These are phyloP conservation scores for Penicillium sp. DNA, from an alignment of 2,329 filamentous ascomycete species.

Conservation along the genomic window DNA sequence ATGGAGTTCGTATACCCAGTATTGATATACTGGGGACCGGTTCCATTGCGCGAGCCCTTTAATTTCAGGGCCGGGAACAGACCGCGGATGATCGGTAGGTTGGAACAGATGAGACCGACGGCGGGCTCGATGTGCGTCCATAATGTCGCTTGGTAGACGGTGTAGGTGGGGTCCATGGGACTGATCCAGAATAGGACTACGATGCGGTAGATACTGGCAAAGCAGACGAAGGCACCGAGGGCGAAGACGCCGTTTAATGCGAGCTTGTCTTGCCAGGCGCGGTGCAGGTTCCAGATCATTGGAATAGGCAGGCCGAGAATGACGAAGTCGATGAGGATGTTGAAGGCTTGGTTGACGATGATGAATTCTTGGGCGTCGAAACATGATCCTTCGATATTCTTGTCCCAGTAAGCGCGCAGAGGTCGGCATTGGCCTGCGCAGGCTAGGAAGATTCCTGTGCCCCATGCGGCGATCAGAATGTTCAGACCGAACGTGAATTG, in stretches of 20 bases:
- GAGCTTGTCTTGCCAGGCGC: conserved; percentile 38
- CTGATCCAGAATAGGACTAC: conserved; percentile 37
- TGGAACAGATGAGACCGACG: conserved; percentile 37
- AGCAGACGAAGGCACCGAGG: conserved; percentile 35
- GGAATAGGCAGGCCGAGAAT: conserved; percentile 34
- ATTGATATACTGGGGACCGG: conserved; percentile 27
- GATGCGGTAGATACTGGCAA: conserved; percentile 39
- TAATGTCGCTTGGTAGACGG: conserved; percentile 35
- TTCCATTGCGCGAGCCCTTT: conserved; percentile 22
- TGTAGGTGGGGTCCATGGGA: conserved; percentile 32
- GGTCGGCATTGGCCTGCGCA: conserved; percentile 36
- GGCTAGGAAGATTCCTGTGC: conserved; percentile 31
- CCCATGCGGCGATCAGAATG: conserved; percentile 31
- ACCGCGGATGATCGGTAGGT: conserved; percentile 37
- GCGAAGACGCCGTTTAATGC: conserved; percentile 36
- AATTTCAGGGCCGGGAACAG: conserved; percentile 33
- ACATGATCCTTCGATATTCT: conserved; percentile 27
- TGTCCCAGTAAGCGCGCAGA: conserved; percentile 33
- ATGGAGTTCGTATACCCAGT: conserved; percentile 27
- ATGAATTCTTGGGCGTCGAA: conserved; percentile 31
- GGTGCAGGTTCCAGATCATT: conserved; percentile 37
- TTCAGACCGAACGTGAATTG: conserved; percentile 27
- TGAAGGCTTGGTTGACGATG: conserved; percentile 37
- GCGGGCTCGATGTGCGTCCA: conserved; percentile 40
- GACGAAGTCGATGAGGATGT: conserved; percentile 36